Evolutionary conservation across 116 monocot genomes (phyloP), one percentile per base, ranked within the genome.

Genomic region (Cymodocea nodosa): DNA sequence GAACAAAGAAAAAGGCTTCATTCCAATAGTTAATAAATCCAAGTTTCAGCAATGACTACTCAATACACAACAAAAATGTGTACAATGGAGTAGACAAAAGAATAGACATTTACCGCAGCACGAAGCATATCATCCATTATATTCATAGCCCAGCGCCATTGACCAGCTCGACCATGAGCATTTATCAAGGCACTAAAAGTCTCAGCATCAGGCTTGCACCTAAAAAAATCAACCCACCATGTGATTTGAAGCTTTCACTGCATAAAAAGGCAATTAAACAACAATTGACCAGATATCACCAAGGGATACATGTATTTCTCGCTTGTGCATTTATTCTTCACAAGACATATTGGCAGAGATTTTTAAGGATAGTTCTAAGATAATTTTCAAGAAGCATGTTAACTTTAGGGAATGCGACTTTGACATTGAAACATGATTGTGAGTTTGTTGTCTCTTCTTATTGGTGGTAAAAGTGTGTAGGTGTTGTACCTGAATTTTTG

Each of bases 81-180:
- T 44, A 44, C 8, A 44, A 1, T 10, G 8, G 44, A 44, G 4
- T 7, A 44, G 36, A 17, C n/a, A 36, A 24, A 17, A 72, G 23
- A 44, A 75, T 61, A 78, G 39, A 51, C 66, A 75, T 90, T 62
- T 74, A 95, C 95, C 72, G 87, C 82, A 71, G 87, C 81, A 62
- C 78, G 90, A 74, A 87, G 95, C 95, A 95, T 95, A 60, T 95
- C 95, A 72, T 95, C 90, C 90, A 95, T 78, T 71, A 95, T 95
- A 76, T 85, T 90, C 74, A 81, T 69, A 62, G 95, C 87, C 94
- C 95, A 95, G 24, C 83, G 82, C 95, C 95, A 95, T 24, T 90
- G 90, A 69, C 95, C 90, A 71, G 80, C 80, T 80, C 95, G 87
- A 61, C 87, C 87, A 82, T 95, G 95, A 23, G 81, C 87, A 83